Evolutionary conservation across 2,329 filamentous ascomycete genomes (phyloP).

Genomic region (Laburnicola sp.): DNA sequence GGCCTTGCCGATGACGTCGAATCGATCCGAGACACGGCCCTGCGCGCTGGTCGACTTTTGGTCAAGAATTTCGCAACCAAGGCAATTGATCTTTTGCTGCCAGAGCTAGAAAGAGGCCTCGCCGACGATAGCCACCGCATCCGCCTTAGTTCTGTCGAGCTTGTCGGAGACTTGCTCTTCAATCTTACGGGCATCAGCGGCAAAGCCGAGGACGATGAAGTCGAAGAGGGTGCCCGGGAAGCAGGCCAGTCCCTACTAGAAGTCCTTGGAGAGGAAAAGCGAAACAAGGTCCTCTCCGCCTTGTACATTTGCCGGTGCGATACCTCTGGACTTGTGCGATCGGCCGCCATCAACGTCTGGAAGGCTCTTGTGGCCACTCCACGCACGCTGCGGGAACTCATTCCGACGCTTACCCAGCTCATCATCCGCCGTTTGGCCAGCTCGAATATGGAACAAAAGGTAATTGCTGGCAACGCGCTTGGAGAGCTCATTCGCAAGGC

Average conservation of each 20-base stretch:
- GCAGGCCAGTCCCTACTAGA: conserved; percentile 92
- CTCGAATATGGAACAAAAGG: conserved; percentile 97
- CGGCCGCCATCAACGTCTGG: conserved; percentile 91
- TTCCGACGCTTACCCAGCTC: conserved; percentile 91
- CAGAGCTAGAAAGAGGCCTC: conserved; percentile 91
- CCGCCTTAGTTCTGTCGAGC: conserved; percentile 94
- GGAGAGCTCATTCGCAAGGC: conserved; percentile 97
- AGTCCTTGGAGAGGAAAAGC: conserved; percentile 90
- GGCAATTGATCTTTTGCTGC: conserved; percentile 89
- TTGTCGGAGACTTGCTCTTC: conserved; percentile 95
- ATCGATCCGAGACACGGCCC: conserved; percentile 93
- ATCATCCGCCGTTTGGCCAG: conserved; percentile 93
- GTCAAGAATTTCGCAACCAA: conserved; percentile 98
- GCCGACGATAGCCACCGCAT: conserved; percentile 98
- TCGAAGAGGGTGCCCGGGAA: conserved; percentile 79
- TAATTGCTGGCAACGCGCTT: conserved; percentile 95
- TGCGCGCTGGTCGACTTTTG: conserved; percentile 87
- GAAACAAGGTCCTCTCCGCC: conserved; percentile 95
- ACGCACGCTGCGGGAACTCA: conserved; percentile 88
- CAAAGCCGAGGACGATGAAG: conserved; percentile 73
- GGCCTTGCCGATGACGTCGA: conserved; percentile 96
- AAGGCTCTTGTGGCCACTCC: conserved; percentile 94
- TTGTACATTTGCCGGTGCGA: conserved; percentile 97
- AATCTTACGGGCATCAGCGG: conserved; percentile 93
- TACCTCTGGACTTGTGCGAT: conserved; percentile 87